Base-by-base conservation (phyloP, 1,284 basidiomycete genomes). In the Sanguinoderma infundibulare region DNA sequence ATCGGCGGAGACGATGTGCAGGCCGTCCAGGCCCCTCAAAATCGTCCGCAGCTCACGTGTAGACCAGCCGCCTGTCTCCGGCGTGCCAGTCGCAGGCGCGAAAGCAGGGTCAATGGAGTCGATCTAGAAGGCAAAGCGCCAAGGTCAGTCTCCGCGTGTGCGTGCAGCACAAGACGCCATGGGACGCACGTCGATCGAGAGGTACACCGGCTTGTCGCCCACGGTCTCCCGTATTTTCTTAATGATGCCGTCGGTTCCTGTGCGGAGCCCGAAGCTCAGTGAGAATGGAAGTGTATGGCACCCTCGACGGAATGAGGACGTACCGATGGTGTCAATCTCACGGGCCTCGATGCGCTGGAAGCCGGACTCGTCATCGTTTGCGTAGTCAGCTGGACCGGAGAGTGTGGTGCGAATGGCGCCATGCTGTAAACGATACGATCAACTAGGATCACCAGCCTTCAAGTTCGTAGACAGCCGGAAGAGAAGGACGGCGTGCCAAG, bases 401-500 rank as follows among this genome's bases (percentile, higher is more conserved):
- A 91, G 77, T 1, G 89, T 91, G 34, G 90, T 91, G 46, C 90
- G 81, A 63, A 92, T 92, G 39, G 91, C 91, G 57, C 91, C 90
- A 74, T 92, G 87, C 89, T 91, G 76, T 74, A 70, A 62, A 67
- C 62, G 73, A 81, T 72, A 66, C 74, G 81, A 66, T 75, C 82
- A 70, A 87, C 88, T 91, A 88, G 88, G 89, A 90, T 90, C 89
- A 84, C 83, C 78, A 78, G 64, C 49, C 63, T 55, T n/a, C n/a
- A n/a, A n/a, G n/a, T n/a, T 57, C 50, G 39, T 22, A 30, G 24
- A 49, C 62, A 59, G 40, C 53, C 61, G 68, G 66, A 15, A 39
- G 46, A 44, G 46, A 59, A 61, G 35, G 57, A 59, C 26, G 47
- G 61, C 65, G 51, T 59, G 67, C 12, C 32, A 51, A 20, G 32